These are phyloP conservation scores for Saturnispora kantuleensis DNA, from an alignment of 805 yeast genomes.

Conservation along the genomic window DNA sequence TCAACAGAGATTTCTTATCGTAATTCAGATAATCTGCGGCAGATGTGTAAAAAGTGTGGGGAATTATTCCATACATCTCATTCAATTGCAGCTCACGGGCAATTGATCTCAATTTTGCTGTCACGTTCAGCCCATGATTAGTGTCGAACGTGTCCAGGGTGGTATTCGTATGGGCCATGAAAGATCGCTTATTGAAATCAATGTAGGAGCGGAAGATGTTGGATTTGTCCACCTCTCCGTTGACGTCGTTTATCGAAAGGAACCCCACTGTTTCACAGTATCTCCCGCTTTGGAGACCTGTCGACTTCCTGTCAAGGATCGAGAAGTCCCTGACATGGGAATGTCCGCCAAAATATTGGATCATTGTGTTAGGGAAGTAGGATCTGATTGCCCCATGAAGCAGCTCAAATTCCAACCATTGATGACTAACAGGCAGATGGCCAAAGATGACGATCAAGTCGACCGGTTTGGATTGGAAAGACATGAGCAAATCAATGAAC, in stretches of 20 bases:
- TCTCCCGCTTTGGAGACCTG: constrained; percentile 86
- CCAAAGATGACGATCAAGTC: constrained; percentile 69
- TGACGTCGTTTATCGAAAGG: constrained; percentile 37
- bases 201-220: constrained; percentile 55
- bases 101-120: constrained; percentile 30
- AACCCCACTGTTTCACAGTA: constrained; percentile 94
- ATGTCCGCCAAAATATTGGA: constrained; percentile 92
- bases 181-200: constrained; percentile 71
- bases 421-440: constrained; percentile 61
- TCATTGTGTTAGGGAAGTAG: constrained; percentile 48
- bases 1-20: constrained; percentile 46
- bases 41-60: constrained; percentile 53
- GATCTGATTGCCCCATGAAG: constrained; percentile 44
- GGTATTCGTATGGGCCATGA: constrained; percentile 47
- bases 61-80: constrained; percentile 54
- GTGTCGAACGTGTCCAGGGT: constrained; percentile 39
- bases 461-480: constrained; percentile 29
- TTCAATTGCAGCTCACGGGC: constrained; percentile 46
- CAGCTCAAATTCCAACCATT: constrained; percentile 42
- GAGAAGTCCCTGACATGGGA: constrained; percentile 84
- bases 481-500: constrained; percentile 42
- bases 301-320: constrained; percentile 51
- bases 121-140: constrained; percentile 38
- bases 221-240: constrained; percentile 8
- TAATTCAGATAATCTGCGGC: constrained; percentile 47